Evolutionary conservation across 164 flowering plant genomes (phyloP).

Genomic region (Nymphaea thermarum): DNA sequence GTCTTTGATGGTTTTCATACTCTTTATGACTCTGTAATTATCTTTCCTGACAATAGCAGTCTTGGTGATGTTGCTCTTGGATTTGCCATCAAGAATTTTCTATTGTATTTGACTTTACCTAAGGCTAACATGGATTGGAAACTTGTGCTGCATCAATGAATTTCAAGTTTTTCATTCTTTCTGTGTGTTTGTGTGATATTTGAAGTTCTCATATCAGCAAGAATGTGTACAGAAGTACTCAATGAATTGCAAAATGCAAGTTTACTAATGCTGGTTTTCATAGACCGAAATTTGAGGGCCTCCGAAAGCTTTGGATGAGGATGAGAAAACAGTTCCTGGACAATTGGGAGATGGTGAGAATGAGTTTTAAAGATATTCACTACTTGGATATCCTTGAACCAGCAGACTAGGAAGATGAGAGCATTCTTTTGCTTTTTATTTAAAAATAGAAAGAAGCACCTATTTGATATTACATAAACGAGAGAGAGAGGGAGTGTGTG

Average conservation of each 20-base stretch:
- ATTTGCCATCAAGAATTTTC: too few species aligned
- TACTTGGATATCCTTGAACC: slow-evolving; percentile 13
- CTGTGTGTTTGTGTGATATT: not conserved
- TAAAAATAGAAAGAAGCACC: too few species aligned
- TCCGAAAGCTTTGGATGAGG: slow-evolving; percentile 96
- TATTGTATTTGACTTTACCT: not conserved
- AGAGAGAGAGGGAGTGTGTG: too few species aligned
- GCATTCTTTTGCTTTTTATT: not conserved
- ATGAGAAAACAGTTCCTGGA: slow-evolving; percentile 96
- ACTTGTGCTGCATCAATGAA: not conserved
- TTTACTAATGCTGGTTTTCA: not conserved
- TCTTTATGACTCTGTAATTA: too few species aligned
- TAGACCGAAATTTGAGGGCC: slow-evolving; percentile 47
- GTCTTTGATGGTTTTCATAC: too few species aligned
- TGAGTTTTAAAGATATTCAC: slow-evolving; percentile 11
- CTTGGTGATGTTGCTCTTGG: too few species aligned
- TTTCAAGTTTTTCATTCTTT: not conserved
- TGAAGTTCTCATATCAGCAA: not conserved
- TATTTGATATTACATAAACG: too few species aligned
- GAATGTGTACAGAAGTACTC: not conserved
- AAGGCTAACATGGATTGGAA: not conserved
- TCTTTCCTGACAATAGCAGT: too few species aligned
- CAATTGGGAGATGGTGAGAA: slow-evolving; percentile 61
- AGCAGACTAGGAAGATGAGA: not conserved
- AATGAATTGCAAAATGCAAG: not conserved